Conservation (phyloP, 768 basidiomycete species). For the Kockovaella imperatae region DNA sequence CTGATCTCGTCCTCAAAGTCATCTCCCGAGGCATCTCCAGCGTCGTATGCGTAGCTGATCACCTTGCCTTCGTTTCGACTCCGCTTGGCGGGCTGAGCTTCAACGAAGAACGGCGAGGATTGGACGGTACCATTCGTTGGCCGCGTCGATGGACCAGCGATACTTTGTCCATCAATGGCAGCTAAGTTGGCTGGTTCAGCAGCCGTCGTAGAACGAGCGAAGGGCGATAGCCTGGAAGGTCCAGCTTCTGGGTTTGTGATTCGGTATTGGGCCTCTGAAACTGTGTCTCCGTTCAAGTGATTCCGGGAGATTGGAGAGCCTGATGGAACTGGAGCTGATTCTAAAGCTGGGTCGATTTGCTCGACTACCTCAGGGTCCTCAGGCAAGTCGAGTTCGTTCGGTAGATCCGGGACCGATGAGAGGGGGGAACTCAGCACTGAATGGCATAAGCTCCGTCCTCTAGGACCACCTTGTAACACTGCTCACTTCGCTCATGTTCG, state of each 20-base stretch:
- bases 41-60: conserved; percentile 1
- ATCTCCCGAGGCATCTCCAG: conserved; percentile 3
- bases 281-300: neutral
- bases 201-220: conserved; percentile 16
- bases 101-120: neutral
- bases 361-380: too few species aligned
- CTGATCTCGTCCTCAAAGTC: conserved; percentile 1
- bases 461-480: neutral
- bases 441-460: neutral
- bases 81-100: neutral
- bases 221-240: neutral
- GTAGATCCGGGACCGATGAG: conserved; percentile 23
- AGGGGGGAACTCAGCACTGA: conserved; percentile 21
- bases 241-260: neutral
- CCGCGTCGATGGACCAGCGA: too few species aligned
- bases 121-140: neutral
- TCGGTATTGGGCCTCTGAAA: neutral
- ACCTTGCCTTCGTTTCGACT: neutral
- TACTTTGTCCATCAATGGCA: too few species aligned
- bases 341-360: too few species aligned
- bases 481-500: neutral
- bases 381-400: conserved; percentile 2
- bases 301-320: neutral
- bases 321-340: neutral
- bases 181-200: too few species aligned